Evolutionary conservation across 2,329 filamentous ascomycete species (phyloP).

Genomic region (Fusarium albidum): DNA sequence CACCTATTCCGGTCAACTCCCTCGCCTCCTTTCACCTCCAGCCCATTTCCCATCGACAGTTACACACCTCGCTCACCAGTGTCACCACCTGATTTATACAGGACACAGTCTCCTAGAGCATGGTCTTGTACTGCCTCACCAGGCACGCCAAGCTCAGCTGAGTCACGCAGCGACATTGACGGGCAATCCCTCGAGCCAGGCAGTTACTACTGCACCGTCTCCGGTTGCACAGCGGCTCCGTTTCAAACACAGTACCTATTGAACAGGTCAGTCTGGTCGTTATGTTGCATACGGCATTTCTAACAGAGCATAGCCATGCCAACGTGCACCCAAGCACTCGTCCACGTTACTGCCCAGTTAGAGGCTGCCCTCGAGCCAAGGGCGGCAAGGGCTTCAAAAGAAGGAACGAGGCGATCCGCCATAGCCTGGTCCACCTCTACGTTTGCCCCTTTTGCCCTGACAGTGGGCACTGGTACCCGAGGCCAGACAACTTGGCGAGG

Average conservation of each 20-base stretch:
- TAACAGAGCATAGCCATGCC: slow-evolving; percentile 64
- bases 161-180: too few relatives aligned
- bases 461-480: too few relatives aligned
- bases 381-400: slow-evolving; percentile 73
- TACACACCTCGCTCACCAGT: too few relatives aligned
- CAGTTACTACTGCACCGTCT: slow-evolving; percentile 54
- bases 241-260: slow-evolving; percentile 80
- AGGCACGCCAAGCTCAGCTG: too few relatives aligned
- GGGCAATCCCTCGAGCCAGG: background rate
- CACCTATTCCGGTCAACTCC: too few relatives aligned
- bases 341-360: slow-evolving; percentile 70
- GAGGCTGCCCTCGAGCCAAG: slow-evolving; percentile 65
- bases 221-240: slow-evolving; percentile 72
- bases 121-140: too few relatives aligned
- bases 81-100: too few relatives aligned
- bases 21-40: too few relatives aligned
- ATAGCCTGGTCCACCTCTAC: slow-evolving; percentile 90
- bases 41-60: too few relatives aligned
- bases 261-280: slow-evolving; percentile 50
- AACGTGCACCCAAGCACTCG: slow-evolving; percentile 71
- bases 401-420: slow-evolving; percentile 75
- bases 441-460: slow-evolving; percentile 77
- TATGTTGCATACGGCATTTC: too few relatives aligned
- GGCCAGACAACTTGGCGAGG: too few relatives aligned
- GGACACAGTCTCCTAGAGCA: too few relatives aligned